A percentile compares a stretch with the other conserved stretches of the same genome.
These are phyloP conservation scores for Eleusine coracana DNA, from an alignment of 176 grass and related monocot genomes.

Conservation along the genomic window DNA sequence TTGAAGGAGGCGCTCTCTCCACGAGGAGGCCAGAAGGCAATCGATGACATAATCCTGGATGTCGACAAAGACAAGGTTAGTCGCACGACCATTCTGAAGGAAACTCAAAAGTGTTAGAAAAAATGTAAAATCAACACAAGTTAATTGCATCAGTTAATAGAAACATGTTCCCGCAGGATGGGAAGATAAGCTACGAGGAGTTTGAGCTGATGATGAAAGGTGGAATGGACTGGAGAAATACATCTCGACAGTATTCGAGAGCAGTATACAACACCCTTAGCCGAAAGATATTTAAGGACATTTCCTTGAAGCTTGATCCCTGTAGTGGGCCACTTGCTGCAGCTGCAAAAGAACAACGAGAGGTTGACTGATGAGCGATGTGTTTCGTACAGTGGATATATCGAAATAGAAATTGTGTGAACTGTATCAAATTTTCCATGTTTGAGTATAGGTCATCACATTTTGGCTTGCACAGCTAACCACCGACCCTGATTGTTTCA, in stretches of 20 bases:
- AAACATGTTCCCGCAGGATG: conserved; percentile 49
- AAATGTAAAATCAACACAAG: background rate
- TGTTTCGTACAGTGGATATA: conserved; percentile 12
- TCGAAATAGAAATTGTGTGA: conserved; percentile 11
- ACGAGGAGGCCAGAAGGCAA: conserved; percentile 67
- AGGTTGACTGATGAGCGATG: conserved; percentile 22
- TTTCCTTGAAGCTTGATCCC: conserved; percentile 39
- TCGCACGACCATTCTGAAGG: background rate
- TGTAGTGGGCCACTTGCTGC: background rate
- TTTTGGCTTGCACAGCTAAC: conserved; percentile 32
- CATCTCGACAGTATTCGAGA: conserved; percentile 72
- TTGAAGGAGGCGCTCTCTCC: conserved; percentile 73
- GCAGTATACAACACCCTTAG: conserved; percentile 69
- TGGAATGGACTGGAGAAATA: conserved; percentile 84
- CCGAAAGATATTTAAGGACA: conserved; percentile 71
- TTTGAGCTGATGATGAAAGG: conserved; percentile 92
- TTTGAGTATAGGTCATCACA: conserved; percentile 36
- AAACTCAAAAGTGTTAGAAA: background rate
- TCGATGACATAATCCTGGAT: conserved; percentile 73
- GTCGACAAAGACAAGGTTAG: conserved; percentile 82
- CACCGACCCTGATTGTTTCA: conserved; percentile 16
- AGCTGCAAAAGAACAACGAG: conserved; percentile 30
- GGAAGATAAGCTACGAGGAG: conserved; percentile 90
- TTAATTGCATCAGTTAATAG: background rate
- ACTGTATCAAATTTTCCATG: conserved; percentile 39